These are phyloP conservation scores for Ambrosia artemisiifolia DNA, from an alignment of 129 eudicot species.

Conservation along the genomic window DNA sequence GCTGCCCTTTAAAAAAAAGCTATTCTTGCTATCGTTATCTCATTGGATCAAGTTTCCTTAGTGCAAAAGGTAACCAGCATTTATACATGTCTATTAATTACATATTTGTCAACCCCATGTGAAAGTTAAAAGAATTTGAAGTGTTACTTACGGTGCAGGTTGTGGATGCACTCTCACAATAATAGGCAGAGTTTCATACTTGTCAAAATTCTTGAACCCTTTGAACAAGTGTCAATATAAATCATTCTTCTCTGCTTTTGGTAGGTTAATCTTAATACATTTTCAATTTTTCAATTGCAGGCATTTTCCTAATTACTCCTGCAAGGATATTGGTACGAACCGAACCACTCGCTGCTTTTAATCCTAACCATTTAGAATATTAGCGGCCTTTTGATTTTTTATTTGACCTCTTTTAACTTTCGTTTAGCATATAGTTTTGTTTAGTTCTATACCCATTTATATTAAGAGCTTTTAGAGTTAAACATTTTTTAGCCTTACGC, in stretches of 20 bases:
- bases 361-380: too few relatives aligned
- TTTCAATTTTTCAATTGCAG: too few relatives aligned
- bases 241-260: conserved; percentile 62
- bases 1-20: not conserved
- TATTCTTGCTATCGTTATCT: conserved; percentile 81
- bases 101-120: too few relatives aligned
- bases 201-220: conserved; percentile 55
- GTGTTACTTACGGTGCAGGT: conserved; percentile 34
- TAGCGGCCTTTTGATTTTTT: too few relatives aligned
- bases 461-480: too few relatives aligned
- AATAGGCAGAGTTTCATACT: conserved; percentile 49
- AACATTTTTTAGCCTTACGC: too few relatives aligned
- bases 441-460: too few relatives aligned
- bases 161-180: conserved; percentile 59
- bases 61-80: conserved; percentile 70
- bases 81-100: not conserved
- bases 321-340: too few relatives aligned
- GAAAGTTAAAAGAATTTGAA: too few relatives aligned
- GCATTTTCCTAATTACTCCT: too few relatives aligned
- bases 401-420: too few relatives aligned
- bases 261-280: conserved; percentile 23
- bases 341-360: conserved; percentile 54
- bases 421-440: too few relatives aligned
- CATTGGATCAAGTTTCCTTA: conserved; percentile 86
- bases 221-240: conserved; percentile 53